Percentiles rank a stretch among this genome's conserved stretches.
These are phyloP conservation scores for Sarocladiaceae sp. DNA, from an alignment of 2,329 filamentous ascomycete genomes.

Conservation along the genomic window DNA sequence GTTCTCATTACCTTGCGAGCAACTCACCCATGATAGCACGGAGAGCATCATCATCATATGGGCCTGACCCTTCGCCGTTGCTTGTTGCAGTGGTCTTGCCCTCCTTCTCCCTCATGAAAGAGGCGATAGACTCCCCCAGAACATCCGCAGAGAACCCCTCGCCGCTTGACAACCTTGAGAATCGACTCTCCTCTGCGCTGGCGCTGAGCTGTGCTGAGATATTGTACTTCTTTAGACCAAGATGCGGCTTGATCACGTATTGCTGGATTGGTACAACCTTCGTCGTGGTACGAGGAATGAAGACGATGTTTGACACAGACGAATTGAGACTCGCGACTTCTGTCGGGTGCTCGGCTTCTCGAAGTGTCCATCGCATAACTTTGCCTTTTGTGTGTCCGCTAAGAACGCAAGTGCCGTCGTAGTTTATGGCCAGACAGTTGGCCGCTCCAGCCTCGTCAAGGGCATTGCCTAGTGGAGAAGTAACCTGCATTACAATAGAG, in stretches of 20 bases:
- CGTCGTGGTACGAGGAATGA: constrained; percentile 28
- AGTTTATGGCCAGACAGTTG: constrained; percentile 68
- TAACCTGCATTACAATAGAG: constrained; percentile 53
- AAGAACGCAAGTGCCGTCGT: constrained; percentile 75
- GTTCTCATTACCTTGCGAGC: not conserved
- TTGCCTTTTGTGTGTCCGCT: constrained; percentile 80
- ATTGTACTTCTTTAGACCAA: constrained; percentile 60
- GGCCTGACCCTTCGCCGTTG: not conserved
- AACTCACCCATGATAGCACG: not conserved
- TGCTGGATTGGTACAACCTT: constrained; percentile 51
- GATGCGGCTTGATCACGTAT: constrained; percentile 75
- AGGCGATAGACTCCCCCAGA: constrained; percentile 46
- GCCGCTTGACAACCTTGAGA: constrained; percentile 39
- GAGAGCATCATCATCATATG: not conserved
- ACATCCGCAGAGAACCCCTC: constrained; percentile 43
- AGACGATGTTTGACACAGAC: constrained; percentile 76
- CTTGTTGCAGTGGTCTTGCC: not conserved
- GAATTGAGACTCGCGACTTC: constrained; percentile 71
- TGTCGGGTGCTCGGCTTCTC: constrained; percentile 56
- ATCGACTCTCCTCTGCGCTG: constrained; percentile 34
- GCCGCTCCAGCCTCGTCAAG: constrained; percentile 61
- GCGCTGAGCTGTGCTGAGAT: constrained; percentile 60
- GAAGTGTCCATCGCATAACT: constrained; percentile 74
- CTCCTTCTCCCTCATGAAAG: constrained; percentile 25
- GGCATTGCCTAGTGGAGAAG: constrained; percentile 49